phyloP scores from a whole-genome alignment of 305 asterid genomes.

The Fraxinus albicans region DNA sequence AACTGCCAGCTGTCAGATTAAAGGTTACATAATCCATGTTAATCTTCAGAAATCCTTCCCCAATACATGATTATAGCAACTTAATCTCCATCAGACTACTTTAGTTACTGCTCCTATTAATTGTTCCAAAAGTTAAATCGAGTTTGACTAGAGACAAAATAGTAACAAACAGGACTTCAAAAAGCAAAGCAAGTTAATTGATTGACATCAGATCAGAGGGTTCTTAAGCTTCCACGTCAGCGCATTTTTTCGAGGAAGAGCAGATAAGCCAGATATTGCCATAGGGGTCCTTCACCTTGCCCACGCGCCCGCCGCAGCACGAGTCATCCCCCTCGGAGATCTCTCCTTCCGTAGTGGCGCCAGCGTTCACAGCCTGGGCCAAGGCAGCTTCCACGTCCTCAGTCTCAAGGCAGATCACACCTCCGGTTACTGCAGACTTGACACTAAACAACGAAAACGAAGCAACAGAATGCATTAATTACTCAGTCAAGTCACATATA shows the following conservation, averaged over 20 bases:
- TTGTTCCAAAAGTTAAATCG: constrained; percentile 7
- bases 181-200: neutral
- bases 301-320: constrained; percentile 36
- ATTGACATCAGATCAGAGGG: constrained; percentile 7
- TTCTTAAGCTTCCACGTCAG: constrained; percentile 40
- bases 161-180: neutral
- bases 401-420: constrained; percentile 61
- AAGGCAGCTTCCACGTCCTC: constrained; percentile 63
- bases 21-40: neutral
- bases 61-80: neutral
- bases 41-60: neutral
- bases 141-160: neutral
- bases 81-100: neutral
- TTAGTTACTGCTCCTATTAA: neutral
- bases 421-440: constrained; percentile 34
- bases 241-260: constrained; percentile 48
- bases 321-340: constrained; percentile 38
- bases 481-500: neutral
- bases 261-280: too few relatives aligned
- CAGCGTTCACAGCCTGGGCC: constrained; percentile 61
- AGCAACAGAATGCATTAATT: neutral
- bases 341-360: constrained; percentile 53
- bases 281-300: constrained; percentile 47
- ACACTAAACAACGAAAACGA: constrained; percentile 31
- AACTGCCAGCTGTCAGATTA: neutral